Conservation (phyloP, 306 rosid genomes). For the Malus fusca region DNA sequence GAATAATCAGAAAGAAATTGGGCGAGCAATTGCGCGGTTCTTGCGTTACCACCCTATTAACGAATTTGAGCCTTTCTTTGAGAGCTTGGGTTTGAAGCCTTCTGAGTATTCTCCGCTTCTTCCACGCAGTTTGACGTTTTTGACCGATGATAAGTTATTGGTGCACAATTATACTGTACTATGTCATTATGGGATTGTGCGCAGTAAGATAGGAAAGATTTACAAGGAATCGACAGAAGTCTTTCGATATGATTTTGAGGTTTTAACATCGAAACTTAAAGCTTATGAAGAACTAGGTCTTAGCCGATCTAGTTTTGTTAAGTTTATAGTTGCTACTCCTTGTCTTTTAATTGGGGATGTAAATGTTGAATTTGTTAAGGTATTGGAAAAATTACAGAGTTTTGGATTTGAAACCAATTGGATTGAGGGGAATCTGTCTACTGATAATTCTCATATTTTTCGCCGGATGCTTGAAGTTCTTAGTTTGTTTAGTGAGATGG, state of each 20-base stretch:
- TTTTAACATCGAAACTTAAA: conserved; percentile 50
- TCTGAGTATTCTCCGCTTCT: conserved; percentile 47
- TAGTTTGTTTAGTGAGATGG: conserved; percentile 34
- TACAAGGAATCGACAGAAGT: conserved; percentile 38
- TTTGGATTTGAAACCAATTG: conserved; percentile 34
- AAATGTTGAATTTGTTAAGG: conserved; percentile 35
- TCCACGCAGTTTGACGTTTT: conserved; percentile 51
- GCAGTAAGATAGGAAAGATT: conserved; percentile 48
- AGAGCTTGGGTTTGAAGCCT: conserved; percentile 68
- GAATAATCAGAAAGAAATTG: conserved; percentile 10
- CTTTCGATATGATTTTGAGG: conserved; percentile 39
- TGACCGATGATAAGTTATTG: conserved; percentile 45
- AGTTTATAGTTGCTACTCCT: conserved; percentile 43
- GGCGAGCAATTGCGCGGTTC: conserved; percentile 38
- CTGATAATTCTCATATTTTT: conserved; percentile 43
- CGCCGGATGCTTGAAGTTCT: conserved; percentile 39
- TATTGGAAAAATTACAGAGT: conserved; percentile 39
- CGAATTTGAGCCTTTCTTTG: conserved; percentile 84
- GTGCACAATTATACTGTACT: conserved; percentile 47
- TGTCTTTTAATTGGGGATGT: conserved; percentile 53
- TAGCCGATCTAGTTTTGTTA: conserved; percentile 12
- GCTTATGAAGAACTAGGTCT: conserved; percentile 50
- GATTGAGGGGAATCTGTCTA: conserved; percentile 39
- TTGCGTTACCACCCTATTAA: conserved; percentile 76
- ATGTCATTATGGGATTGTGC: conserved; percentile 54